A percentile compares a stretch with the other conserved stretches of the same genome.
These are phyloP conservation scores for Hemileccinum impolitum DNA, from an alignment of 768 basidiomycete species.

Conservation along the genomic window DNA sequence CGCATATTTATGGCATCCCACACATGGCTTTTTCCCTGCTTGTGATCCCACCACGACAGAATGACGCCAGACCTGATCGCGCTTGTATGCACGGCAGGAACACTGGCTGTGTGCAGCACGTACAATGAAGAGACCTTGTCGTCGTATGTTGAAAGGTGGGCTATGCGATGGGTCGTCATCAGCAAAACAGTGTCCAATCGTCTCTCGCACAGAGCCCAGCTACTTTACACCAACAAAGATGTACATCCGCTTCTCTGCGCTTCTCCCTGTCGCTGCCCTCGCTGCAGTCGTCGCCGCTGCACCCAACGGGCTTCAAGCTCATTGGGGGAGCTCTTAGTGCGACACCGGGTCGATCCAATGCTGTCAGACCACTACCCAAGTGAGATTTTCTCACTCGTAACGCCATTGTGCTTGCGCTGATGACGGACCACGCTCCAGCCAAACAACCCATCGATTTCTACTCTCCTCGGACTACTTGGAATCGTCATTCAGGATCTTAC, in stretches of 20 bases:
- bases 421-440: not conserved
- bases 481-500: not conserved
- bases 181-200: not conserved
- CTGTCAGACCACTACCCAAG: conserved; percentile 5
- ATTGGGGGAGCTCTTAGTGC: conserved; percentile 2
- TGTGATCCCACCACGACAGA: no score
- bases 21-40: no score
- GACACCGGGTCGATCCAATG: conserved; percentile 7
- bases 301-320: not conserved
- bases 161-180: not conserved
- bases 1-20: no score
- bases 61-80: no score
- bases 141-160: not conserved
- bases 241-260: not conserved
- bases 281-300: conserved; percentile 10
- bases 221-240: not conserved
- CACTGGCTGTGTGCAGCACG: no score
- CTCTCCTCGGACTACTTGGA: not conserved
- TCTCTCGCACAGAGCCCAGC: not conserved
- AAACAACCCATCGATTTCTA: not conserved
- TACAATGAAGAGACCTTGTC: no score
- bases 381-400: not conserved
- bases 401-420: not conserved
- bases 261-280: conserved; percentile 12
- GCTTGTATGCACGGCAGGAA: no score